Evolutionary conservation across 306 rosid genomes (phyloP), one percentile per base, ranked within the genome.

Genomic region (Corylus americana): DNA sequence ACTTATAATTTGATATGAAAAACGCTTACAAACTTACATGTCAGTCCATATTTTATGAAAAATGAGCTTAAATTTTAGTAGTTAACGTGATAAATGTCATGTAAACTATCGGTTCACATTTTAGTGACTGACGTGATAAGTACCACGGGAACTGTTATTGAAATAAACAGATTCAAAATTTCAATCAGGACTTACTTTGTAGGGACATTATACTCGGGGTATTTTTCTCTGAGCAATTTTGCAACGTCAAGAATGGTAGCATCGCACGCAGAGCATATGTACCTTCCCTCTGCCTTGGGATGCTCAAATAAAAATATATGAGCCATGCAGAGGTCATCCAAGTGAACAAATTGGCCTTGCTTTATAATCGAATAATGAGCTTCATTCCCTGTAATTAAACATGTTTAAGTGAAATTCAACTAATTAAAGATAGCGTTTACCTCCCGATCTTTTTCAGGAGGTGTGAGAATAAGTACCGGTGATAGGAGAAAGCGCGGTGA

Each of bases 181-280:
- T 49, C 6, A 22, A 47, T 10, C 59, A 63, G 70, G 31, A 67
- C 86, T 80, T 84, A 92, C 97, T 80, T 91, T n/a, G 86, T 89
- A n/a, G 96, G 91, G 67, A 93, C 74, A 70, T 89, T 77, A 74
- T 81, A 91, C 13, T 83, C 75, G 0, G 94, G 94, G 68, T 87
- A 88, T 13, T 85, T 91, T 63, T 88, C 57, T 1, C 70, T 81
- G 0, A 89, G 86, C 62, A 93, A 20, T 51, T 71, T 91, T 13
- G 90, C 97, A 50, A 89, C 47, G 2, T 88, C 88, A 69, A 85
- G 84, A 76, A 93, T 93, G 73, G 87, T 93, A 31, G 92, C 91
- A 4, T 87, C 86, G 22, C 79, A 68, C 11, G 91, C 78, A 12
- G 79, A 89, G 51, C 91, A 89, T 11, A 89, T 81, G 86, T 91